A percentile compares a stretch with the other conserved stretches of the same genome.
These are phyloP conservation scores for Lepidium campestre DNA, from an alignment of 441 rosid genomes.

Conservation along the genomic window DNA sequence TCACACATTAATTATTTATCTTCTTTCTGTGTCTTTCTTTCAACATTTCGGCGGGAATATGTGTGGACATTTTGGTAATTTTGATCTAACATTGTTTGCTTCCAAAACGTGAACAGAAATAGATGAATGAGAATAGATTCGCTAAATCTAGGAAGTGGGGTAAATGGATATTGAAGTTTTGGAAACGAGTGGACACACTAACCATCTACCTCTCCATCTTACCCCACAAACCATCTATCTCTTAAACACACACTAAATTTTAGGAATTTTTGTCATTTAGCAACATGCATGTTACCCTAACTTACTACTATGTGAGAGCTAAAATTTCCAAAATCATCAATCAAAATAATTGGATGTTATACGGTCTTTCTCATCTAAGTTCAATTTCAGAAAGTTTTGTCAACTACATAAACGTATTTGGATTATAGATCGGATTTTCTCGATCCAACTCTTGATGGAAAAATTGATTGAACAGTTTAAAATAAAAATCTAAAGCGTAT, in stretches of 20 bases:
- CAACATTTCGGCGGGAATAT: slow-evolving; percentile 1
- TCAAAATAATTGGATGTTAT: background rate
- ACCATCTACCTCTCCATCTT: background rate
- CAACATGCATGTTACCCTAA: background rate
- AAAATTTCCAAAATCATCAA: background rate
- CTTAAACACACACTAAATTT: background rate
- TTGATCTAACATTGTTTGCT: background rate
- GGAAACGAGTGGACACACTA: slow-evolving; percentile 17
- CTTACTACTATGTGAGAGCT: background rate
- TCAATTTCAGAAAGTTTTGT: too few relatives aligned
- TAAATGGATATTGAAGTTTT: slow-evolving; percentile 10
- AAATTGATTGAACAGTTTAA: too few relatives aligned
- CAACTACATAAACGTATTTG: too few relatives aligned
- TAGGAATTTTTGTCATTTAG: background rate
- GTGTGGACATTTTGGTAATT: background rate
- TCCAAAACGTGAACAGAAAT: slow-evolving; percentile 16
- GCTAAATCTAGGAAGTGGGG: slow-evolving; percentile 10
- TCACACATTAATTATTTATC: background rate
- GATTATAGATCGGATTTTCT: too few relatives aligned
- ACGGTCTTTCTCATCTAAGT: too few relatives aligned
- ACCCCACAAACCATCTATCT: background rate
- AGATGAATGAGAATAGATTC: slow-evolving; percentile 16
- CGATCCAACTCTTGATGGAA: too few relatives aligned
- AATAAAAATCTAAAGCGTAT: too few relatives aligned
- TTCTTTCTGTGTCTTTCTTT: background rate